phyloP scores from a whole-genome alignment of 148 eudicot species.

The Suaeda aralocaspica region DNA sequence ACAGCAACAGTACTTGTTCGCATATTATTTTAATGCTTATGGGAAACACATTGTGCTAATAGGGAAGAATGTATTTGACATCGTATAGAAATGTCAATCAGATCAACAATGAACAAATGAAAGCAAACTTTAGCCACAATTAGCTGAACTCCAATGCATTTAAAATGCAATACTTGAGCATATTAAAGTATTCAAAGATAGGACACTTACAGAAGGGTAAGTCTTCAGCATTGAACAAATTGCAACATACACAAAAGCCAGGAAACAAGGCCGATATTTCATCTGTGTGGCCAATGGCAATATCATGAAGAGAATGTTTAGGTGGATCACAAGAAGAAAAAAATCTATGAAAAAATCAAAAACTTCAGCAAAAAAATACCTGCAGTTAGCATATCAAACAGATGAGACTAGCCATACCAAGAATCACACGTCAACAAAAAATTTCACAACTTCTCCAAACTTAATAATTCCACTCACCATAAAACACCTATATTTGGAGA shows the following conservation, averaged over 20 bases:
- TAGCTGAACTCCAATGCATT: neutral
- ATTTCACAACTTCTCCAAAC: neutral
- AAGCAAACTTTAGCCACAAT: neutral
- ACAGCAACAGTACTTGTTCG: neutral
- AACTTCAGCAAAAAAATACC: slow-evolving; percentile 99
- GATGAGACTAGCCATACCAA: slow-evolving; percentile 9
- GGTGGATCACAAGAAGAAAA: slow-evolving; percentile 83
- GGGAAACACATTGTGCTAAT: neutral
- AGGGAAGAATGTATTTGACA: neutral
- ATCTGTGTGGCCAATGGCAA: slow-evolving; percentile 85
- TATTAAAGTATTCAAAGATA: neutral
- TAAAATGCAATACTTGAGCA: neutral
- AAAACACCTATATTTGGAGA: slow-evolving; percentile 91
- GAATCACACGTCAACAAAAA: neutral
- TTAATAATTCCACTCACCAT: slow-evolving; percentile 55
- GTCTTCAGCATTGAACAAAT: slow-evolving; percentile 90
- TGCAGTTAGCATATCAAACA: slow-evolving; percentile 38
- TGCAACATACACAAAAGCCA: slow-evolving; percentile 83
- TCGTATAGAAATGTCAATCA: neutral
- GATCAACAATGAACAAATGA: slow-evolving; percentile 1
- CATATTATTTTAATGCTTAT: neutral
- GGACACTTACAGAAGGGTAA: slow-evolving; percentile 84
- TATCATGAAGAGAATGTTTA: slow-evolving; percentile 89
- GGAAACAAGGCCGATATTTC: slow-evolving; percentile 84
- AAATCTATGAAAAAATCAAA: slow-evolving; percentile 91